These are phyloP conservation scores for Posidonia australis DNA, from an alignment of 106 monocot genomes.

Conservation along the genomic window DNA sequence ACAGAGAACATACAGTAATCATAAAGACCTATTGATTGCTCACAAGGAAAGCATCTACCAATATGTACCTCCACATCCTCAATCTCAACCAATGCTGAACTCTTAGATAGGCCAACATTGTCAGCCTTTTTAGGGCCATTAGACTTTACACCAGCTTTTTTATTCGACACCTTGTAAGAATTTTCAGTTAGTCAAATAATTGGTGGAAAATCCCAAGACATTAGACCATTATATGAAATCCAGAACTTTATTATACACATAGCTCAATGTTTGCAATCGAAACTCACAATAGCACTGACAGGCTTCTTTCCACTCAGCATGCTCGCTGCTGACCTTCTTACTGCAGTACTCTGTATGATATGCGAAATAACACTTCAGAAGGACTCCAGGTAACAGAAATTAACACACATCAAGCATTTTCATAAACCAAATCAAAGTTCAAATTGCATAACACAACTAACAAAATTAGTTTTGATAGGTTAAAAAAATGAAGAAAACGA, in stretches of 20 bases:
- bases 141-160: conserved; percentile 56
- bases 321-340: conserved; percentile 89
- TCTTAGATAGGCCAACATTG: conserved; percentile 42
- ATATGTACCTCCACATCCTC: conserved; percentile 87
- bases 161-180: conserved; percentile 36
- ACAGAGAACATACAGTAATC: background rate
- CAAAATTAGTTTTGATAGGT: too few species aligned
- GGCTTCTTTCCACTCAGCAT: conserved; percentile 96
- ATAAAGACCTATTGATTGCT: background rate
- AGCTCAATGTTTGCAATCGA: background rate
- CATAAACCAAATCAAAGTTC: too few species aligned
- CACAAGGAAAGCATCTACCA: background rate
- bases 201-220: background rate
- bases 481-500: too few species aligned
- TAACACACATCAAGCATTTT: too few species aligned
- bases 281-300: conserved; percentile 52
- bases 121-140: conserved; percentile 55
- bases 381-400: background rate
- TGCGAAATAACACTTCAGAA: background rate
- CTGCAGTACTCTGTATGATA: conserved; percentile 22
- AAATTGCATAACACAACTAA: too few species aligned
- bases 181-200: background rate
- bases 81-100: conserved; percentile 24
- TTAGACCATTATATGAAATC: background rate
- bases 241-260: background rate